These are phyloP conservation scores for Ustilago cynodontis DNA, from an alignment of 1,284 basidiomycete genomes.

Conservation along the genomic window DNA sequence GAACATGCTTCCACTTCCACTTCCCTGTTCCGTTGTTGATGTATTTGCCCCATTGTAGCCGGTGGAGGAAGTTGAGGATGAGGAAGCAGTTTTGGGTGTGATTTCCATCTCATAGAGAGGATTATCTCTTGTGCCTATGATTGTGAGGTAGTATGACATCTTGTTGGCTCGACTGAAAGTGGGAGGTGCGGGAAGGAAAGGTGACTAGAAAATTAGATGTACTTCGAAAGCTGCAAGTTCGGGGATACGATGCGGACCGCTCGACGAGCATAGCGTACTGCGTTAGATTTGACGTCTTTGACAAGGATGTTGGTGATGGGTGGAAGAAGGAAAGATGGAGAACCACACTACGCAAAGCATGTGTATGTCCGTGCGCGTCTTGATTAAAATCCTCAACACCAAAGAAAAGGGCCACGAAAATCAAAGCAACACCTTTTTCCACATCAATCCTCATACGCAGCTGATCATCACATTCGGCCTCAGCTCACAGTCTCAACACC, in stretches of 20 bases:
- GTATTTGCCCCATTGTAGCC: conserved; percentile 1
- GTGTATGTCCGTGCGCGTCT: neutral
- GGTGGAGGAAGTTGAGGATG: conserved; percentile 13
- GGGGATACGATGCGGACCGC: no score
- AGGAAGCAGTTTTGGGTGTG: conserved; percentile 45
- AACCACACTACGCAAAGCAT: no score
- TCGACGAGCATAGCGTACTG: no score
- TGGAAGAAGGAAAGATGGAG: neutral
- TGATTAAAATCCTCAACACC: neutral
- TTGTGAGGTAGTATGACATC: conserved; percentile 66
- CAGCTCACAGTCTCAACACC: neutral
- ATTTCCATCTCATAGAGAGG: conserved; percentile 68
- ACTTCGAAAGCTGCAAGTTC: no score
- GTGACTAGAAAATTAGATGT: no score
- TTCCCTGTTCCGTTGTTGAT: conserved; percentile 7
- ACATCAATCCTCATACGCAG: no score
- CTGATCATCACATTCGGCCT: neutral
- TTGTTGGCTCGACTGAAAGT: neutral
- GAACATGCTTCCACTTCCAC: conserved; percentile 24
- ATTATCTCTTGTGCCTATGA: conserved; percentile 67
- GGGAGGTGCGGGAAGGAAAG: no score
- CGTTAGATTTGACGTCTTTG: neutral
- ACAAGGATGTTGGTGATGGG: neutral
- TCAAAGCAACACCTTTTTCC: neutral
- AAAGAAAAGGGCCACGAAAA: neutral